These are phyloP conservation scores for Candida glucosophila DNA, from an alignment of 1,139 yeast genomes.

Conservation along the genomic window DNA sequence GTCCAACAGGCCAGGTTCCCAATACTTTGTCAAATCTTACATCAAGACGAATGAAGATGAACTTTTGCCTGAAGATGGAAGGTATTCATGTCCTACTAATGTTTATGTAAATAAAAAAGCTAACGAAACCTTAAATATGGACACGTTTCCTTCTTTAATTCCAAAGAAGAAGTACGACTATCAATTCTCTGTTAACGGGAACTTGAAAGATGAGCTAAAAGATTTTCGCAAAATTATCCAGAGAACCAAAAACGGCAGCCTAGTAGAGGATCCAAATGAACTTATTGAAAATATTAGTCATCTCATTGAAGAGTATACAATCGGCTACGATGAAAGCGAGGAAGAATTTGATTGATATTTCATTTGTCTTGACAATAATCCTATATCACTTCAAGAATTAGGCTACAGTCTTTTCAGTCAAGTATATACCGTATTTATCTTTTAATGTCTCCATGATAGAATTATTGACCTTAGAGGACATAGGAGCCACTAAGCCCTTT, in stretches of 20 bases:
- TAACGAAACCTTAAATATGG: conserved; percentile 16
- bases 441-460: conserved; percentile 88
- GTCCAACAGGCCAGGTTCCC: conserved; percentile 1
- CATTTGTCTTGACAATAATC: neutral
- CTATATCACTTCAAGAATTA: conserved; percentile 2
- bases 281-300: conserved; percentile 46
- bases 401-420: conserved; percentile 70
- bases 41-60: conserved; percentile 6
- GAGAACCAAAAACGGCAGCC: conserved; percentile 23
- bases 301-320: conserved; percentile 44
- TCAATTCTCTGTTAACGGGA: conserved; percentile 33
- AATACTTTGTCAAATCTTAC: conserved; percentile 9
- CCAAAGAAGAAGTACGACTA: conserved; percentile 9
- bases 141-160: conserved; percentile 25
- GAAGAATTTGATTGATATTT: conserved; percentile 15
- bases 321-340: conserved; percentile 46
- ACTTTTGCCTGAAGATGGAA: conserved; percentile 1
- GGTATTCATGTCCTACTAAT: conserved; percentile 9
- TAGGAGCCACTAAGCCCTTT: conserved; percentile 87
- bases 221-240: conserved; percentile 40
- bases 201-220: conserved; percentile 36
- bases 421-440: conserved; percentile 80
- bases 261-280: conserved; percentile 64
- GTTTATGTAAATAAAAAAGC: conserved; percentile 12
- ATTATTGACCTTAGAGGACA: conserved; percentile 80